Evolutionary conservation across 306 rosid genomes (phyloP), one percentile per base, ranked within the genome.

Genomic region (Biancaea sappan): DNA sequence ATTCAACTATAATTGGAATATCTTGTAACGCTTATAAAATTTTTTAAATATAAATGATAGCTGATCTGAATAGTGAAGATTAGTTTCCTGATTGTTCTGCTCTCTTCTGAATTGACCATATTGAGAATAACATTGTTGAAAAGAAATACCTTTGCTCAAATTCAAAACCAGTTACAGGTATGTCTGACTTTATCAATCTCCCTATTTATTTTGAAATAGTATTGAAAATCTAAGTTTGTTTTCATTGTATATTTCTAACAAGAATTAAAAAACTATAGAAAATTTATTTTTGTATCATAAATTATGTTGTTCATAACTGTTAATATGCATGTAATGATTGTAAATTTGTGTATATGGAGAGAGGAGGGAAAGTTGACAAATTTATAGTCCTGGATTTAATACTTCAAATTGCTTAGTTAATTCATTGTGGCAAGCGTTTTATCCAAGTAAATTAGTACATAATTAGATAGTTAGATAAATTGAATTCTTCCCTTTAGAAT

Each of bases 341-440:
- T 46, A 38, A 18, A 1, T 57, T 28, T 37, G 19, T 74, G 34
- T 61, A 13, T 22, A 28, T 29, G 54, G 54, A 56, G 29, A 48
- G 73, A 25, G 16, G 41, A 32, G 28, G 60, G 29, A 22, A 16
- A 18, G n/a, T 24, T 29, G 34, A 31, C 26, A 54, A 37, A 32
- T 46, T 24, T 61, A 8, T 31, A 56, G 25, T 41, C 58, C n/a
- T 64, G 54, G 44, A 62, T 71, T 67, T 60, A 54, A 34, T 64
- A 14, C 52, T 10, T 57, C 74, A 24, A 48, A 34, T 67, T 67
- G 69, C 54, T 43, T 7, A 66, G 44, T 64, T 65, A 44, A 54
- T 37, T 60, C n/a, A 14, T 21, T 51, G 5, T 64, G 51, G 38
- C 34, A 14, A 28, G 47, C 69, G 56, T 57, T 69, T 74, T 67